Evolutionary conservation across 2,329 filamentous ascomycete genomes (phyloP).

Genomic region (Beauveria brongniartii): DNA sequence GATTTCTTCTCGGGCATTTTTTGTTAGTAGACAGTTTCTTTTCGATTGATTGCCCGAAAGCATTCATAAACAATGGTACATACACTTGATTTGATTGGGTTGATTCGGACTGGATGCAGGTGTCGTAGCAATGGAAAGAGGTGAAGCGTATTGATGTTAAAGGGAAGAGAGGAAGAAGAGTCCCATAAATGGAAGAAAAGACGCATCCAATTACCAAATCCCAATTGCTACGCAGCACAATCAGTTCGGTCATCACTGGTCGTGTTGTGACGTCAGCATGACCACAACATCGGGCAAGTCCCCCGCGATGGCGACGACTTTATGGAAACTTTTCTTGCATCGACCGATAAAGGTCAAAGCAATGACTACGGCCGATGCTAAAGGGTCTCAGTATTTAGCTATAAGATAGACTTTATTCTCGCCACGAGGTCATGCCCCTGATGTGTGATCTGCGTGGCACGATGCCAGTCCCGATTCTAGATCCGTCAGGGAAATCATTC

Average conservation of each 20-base stretch:
- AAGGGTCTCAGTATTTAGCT: too few relatives aligned
- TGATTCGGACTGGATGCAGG: neutral
- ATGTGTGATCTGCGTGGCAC: too few relatives aligned
- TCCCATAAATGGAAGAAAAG: neutral
- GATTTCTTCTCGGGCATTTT: neutral
- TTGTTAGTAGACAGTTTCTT: neutral
- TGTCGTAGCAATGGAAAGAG: neutral
- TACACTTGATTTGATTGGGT: neutral
- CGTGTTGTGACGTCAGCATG: constrained; percentile 10
- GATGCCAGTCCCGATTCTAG: too few relatives aligned
- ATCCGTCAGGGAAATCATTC: too few relatives aligned
- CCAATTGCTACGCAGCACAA: neutral
- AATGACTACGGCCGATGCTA: too few relatives aligned
- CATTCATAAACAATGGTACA: too few relatives aligned
- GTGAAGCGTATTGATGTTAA: neutral
- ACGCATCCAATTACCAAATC: constrained; percentile 4
- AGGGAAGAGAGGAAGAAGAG: neutral
- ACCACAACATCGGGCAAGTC: neutral
- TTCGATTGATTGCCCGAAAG: neutral
- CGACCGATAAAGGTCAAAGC: neutral
- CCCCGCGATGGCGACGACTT: neutral
- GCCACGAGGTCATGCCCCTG: too few relatives aligned
- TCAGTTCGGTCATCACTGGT: neutral
- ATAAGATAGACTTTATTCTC: too few relatives aligned
- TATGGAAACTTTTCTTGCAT: neutral